Evolutionary conservation across 495 filamentous ascomycete species (phyloP).

Genomic region (Cetradonia linearis): DNA sequence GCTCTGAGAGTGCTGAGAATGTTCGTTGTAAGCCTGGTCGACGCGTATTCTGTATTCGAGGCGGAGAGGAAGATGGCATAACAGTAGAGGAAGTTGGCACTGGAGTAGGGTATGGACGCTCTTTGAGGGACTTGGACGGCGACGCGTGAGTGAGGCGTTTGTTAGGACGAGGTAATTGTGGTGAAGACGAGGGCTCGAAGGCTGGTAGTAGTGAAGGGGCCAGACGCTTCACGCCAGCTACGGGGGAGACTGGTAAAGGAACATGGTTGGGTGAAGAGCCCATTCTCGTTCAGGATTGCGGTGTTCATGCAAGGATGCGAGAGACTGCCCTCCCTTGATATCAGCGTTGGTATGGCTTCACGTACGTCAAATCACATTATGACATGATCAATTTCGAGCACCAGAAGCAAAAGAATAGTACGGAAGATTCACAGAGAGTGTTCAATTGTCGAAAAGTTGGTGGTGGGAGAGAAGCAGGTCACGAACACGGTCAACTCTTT

Average conservation of each 20-base stretch:
- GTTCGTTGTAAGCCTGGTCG: slow-evolving; percentile 48
- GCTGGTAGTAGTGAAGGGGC: slow-evolving; percentile 76
- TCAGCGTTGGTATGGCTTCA: background rate
- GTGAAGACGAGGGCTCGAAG: slow-evolving; percentile 91
- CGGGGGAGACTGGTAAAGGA: slow-evolving; percentile 32
- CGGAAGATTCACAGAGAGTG: slow-evolving; percentile 3
- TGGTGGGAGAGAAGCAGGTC: slow-evolving; percentile 15
- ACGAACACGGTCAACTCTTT: slow-evolving; percentile 20
- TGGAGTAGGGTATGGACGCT: slow-evolving; percentile 68
- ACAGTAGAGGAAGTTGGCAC: slow-evolving; percentile 88
- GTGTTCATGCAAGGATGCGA: slow-evolving; percentile 17
- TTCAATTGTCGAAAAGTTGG: background rate
- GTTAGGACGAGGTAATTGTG: slow-evolving; percentile 61
- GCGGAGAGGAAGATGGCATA: slow-evolving; percentile 81
- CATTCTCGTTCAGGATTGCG: slow-evolving; percentile 12
- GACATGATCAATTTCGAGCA: slow-evolving; percentile 12
- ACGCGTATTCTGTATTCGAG: slow-evolving; percentile 41
- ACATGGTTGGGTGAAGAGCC: slow-evolving; percentile 16
- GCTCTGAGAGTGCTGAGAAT: slow-evolving; percentile 65
- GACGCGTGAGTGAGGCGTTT: slow-evolving; percentile 58
- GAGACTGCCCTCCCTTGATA: slow-evolving; percentile 14
- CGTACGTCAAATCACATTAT: background rate
- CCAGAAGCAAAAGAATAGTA: background rate
- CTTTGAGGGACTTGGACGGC: slow-evolving; percentile 27
- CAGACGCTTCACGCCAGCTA: slow-evolving; percentile 63